phyloP scores from a whole-genome alignment of 805 yeast species.

The Metschnikowia cerradonensis region DNA sequence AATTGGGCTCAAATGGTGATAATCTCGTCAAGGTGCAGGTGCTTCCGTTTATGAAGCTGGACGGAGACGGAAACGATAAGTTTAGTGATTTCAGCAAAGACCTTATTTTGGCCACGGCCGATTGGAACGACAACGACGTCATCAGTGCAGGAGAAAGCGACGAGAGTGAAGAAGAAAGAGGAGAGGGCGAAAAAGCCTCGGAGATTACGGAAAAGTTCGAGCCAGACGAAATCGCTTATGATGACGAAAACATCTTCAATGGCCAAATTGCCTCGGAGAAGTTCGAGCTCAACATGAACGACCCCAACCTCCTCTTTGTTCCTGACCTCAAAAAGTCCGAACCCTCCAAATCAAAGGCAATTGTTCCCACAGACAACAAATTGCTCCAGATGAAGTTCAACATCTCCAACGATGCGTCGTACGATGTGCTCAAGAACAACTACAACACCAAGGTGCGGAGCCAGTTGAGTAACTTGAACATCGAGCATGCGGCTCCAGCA shows the following conservation, averaged over 20 bases:
- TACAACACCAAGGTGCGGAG: constrained; percentile 90
- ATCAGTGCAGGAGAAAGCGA: constrained; percentile 44
- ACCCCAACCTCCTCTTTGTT: constrained; percentile 70
- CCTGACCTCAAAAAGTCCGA: constrained; percentile 31
- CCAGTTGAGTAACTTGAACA: constrained; percentile 82
- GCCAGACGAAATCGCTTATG: constrained; percentile 42
- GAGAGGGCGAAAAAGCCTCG: background rate
- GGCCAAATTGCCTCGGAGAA: constrained; percentile 48
- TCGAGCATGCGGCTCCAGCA: constrained; percentile 92
- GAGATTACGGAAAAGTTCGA: constrained; percentile 8
- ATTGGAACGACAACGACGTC: constrained; percentile 70
- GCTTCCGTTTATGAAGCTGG: constrained; percentile 31
- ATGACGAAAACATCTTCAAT: constrained; percentile 70
- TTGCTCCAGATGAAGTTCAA: constrained; percentile 61
- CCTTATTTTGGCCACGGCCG: constrained; percentile 63
- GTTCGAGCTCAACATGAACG: constrained; percentile 76
- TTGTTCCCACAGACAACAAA: constrained; percentile 52
- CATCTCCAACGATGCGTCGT: constrained; percentile 83
- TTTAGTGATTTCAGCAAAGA: constrained; percentile 48
- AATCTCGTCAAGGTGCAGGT: constrained; percentile 17
- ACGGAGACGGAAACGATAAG: constrained; percentile 33
- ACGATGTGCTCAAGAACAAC: constrained; percentile 76
- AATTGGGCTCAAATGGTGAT: constrained; percentile 21
- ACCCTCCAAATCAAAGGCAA: constrained; percentile 26
- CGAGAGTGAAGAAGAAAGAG: background rate